These are phyloP conservation scores for Venturia pyrina DNA, from an alignment of 2,329 filamentous ascomycete species.

Conservation along the genomic window DNA sequence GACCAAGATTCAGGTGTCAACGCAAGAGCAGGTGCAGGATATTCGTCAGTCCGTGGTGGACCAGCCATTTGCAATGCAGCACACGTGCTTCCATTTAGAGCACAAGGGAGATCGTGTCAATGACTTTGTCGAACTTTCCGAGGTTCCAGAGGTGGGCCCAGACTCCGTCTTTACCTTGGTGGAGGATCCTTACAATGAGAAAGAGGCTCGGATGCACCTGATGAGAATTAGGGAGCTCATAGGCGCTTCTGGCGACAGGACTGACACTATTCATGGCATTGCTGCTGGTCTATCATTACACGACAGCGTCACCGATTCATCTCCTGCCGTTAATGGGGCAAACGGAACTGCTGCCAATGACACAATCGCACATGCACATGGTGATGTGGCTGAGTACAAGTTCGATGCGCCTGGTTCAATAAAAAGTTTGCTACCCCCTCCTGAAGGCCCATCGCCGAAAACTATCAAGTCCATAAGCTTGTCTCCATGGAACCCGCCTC, in stretches of 20 bases:
- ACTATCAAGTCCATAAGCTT: conserved; percentile 82
- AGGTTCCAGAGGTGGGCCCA: conserved; percentile 68
- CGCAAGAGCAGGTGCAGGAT: conserved; percentile 94
- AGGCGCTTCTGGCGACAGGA: conserved; percentile 79
- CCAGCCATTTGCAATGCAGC: conserved; percentile 83
- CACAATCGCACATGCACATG: conserved; percentile 33
- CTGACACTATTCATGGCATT: conserved; percentile 78
- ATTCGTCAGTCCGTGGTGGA: conserved; percentile 95
- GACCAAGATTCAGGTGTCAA: conserved; percentile 78
- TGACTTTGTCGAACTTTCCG: conserved; percentile 85
- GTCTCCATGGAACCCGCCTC: conserved; percentile 93
- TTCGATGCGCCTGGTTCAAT: conserved; percentile 61
- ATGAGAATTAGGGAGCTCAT: conserved; percentile 87
- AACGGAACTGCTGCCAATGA: conserved; percentile 26
- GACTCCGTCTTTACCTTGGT: conserved; percentile 74
- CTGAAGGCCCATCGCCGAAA: conserved; percentile 64
- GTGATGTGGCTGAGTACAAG: conserved; percentile 63
- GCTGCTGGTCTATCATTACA: conserved; percentile 78
- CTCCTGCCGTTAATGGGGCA: conserved; percentile 24
- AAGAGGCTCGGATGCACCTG: conserved; percentile 91
- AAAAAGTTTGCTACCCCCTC: conserved; percentile 57
- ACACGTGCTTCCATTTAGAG: conserved; percentile 98
- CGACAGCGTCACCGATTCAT: conserved; percentile 54
- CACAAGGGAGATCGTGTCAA: conserved; percentile 83
- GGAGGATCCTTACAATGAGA: conserved; percentile 95